Evolutionary conservation across 495 filamentous ascomycete genomes (phyloP), one percentile per base, ranked within the genome.

Genomic region (Achaetomiella virescens): DNA sequence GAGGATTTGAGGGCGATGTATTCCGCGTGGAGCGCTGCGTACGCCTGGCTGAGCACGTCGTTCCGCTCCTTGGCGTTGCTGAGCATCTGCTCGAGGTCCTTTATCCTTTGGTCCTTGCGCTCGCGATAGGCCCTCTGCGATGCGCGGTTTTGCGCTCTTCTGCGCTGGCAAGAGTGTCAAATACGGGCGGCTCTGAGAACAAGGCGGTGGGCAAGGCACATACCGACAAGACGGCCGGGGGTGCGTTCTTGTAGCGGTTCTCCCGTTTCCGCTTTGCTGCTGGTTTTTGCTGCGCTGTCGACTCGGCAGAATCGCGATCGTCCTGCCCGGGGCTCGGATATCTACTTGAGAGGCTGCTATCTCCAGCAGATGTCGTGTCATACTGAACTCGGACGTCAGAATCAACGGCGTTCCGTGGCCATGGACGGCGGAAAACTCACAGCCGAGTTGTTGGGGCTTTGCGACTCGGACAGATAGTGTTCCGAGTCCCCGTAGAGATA

Each of bases 101-200:
- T 83, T 52, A 91, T 88, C 56, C 88, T 84, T 40, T 87, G 81
- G 63, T 93, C 89, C 69, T 93, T 93, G 54, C 89, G 81, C 70
- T 91, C 88, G 44, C 89, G 86, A 61, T 91, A 93, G 27, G 87
- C 87, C 62, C 88, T 77, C 68, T 93, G 89, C 3, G 80, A 81
- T 54, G 77, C 78, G 42, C 80, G 74, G 59, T 83, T 83, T 63
- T 83, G 80, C 18, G 78, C 79, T 60, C 80, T 72, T 52, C 80
- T 76, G 15, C 79, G 72, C 80, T 83, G 62, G 33, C 48, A 31
- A 10, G 18, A 18, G 22, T 4, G 42, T 51, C 73, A 57, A 70
- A 67, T 54, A 45, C 31, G 45, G 15, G 21, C 2, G 20, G 17
- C 15, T 38, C 15, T n/a, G 22, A 38, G 40, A n/a, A 8, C 24